Percentiles rank a stretch among this genome's conserved stretches.
phyloP scores from a whole-genome alignment of 2,329 filamentous ascomycete genomes.

The Colletotrichum limetticola region DNA sequence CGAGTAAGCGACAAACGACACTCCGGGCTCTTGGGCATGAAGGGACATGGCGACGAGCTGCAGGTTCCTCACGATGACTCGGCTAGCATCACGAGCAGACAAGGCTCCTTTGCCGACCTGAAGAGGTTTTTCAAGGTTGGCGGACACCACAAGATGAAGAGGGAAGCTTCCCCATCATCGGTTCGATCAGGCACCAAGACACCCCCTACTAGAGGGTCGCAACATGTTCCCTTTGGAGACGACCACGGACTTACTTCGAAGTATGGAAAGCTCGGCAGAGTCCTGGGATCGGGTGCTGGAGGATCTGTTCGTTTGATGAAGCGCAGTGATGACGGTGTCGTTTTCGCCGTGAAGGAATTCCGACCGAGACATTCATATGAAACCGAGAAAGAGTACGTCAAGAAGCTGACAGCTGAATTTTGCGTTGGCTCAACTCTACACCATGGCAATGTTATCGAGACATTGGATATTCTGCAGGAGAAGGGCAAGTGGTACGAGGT shows the following conservation, averaged over 20 bases:
- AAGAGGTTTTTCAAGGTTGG: conserved; percentile 96
- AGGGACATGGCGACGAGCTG: conserved; percentile 55
- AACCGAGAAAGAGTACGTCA: conserved; percentile 93
- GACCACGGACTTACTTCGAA: conserved; percentile 91
- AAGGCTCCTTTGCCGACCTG: conserved; percentile 91
- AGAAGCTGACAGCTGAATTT: conserved; percentile 98
- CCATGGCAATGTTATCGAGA: conserved; percentile 98
- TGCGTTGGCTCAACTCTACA: conserved; percentile 97
- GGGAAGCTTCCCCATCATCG: conserved; percentile 71
- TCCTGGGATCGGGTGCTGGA: conserved; percentile 92
- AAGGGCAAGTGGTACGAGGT: conserved; percentile 97
- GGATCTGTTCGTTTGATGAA: conserved; percentile 96
- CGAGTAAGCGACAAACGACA: conserved; percentile 62
- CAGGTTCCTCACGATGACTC: conserved; percentile 56
- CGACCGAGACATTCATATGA: conserved; percentile 92
- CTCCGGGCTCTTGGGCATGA: conserved; percentile 54
- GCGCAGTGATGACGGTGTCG: conserved; percentile 88
- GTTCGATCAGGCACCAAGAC: conserved; percentile 62
- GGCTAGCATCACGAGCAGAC: conserved; percentile 61
- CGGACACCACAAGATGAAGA: conserved; percentile 75
- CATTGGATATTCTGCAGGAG: conserved; percentile 94
- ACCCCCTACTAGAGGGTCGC: conserved; percentile 56
- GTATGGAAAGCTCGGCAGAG: conserved; percentile 95
- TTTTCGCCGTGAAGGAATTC: conserved; percentile 98
- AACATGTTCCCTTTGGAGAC: conserved; percentile 86